phyloP scores from a whole-genome alignment of 768 basidiomycete genomes.

The Lentinula aciculospora region DNA sequence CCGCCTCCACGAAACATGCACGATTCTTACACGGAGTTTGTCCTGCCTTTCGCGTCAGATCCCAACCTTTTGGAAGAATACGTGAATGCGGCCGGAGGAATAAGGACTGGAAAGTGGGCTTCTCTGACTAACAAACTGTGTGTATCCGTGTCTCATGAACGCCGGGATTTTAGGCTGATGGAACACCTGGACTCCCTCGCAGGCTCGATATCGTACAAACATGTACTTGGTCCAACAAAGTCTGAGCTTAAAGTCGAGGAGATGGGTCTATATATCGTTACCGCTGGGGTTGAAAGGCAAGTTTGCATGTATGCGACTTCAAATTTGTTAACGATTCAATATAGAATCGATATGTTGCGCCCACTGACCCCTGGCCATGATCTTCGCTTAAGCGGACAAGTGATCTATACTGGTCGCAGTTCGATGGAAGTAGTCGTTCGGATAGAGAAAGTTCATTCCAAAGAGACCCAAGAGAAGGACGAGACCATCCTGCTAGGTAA shows the following conservation, averaged over 20 bases:
- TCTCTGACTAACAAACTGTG: not conserved
- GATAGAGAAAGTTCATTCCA: conserved; percentile 57
- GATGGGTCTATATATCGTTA: conserved; percentile 76
- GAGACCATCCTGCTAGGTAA: conserved; percentile 66
- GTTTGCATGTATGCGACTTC: conserved; percentile 3
- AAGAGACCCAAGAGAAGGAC: conserved; percentile 28
- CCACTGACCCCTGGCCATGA: conserved; percentile 57
- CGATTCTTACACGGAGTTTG: conserved; percentile 64
- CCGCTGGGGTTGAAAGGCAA: conserved; percentile 75
- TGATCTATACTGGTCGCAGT: conserved; percentile 69
- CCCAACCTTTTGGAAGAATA: conserved; percentile 60
- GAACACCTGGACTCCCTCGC: conserved; percentile 83
- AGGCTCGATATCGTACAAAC: conserved; percentile 80
- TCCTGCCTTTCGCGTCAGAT: conserved; percentile 59
- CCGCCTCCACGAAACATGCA: conserved; percentile 53
- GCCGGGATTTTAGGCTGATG: conserved; percentile 44
- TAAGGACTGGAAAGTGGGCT: conserved; percentile 58
- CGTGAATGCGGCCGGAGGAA: conserved; percentile 65
- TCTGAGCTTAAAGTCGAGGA: conserved; percentile 51
- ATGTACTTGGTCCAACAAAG: conserved; percentile 66
- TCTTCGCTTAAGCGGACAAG: conserved; percentile 72
- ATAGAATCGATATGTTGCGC: conserved; percentile 62
- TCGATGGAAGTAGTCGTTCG: conserved; percentile 87
- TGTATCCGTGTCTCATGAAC: not conserved
- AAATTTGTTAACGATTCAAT: not conserved